Evolutionary conservation across 306 rosid genomes (phyloP), one percentile per base, ranked within the genome.

Genomic region (Cucumis melo): DNA sequence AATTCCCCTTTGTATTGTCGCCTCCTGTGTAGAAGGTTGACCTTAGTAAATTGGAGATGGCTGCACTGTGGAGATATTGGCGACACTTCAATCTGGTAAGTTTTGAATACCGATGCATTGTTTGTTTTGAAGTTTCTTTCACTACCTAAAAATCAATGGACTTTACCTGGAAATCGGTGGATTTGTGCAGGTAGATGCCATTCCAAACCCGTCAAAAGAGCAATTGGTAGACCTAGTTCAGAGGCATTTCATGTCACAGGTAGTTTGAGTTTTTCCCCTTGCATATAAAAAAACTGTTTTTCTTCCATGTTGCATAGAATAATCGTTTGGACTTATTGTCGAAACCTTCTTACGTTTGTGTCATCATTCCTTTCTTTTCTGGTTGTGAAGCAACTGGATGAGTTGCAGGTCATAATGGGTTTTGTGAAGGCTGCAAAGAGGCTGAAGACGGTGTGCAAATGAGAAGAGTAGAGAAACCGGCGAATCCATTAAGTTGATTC

Each of bases 181-280:
- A 38, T 80, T 58, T 41, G 27, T 46, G 63, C 76, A 92, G 99
- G 97, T 91, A 66, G 97, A 92, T 79, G 91, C 87, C n/a, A 63
- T 89, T 60, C 97, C 97, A 38, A 94, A 94, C 81, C 99, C 97
- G 32, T 94, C 99, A 0, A 94, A 89, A 83, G 99, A 94, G 87
- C 97, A 94, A 82, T 86, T 94, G 8, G 86, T 92, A 48, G 97
- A 92, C 81, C 88, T 87, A 72, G 99, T 94, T 67, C 99, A 90
- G 88, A 92, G 99, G 92, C 99, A 94, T 86, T 94, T 94, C 88
- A 88, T 90, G 96, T 90, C 99, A 6, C 99, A 89, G 99, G 99
- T 94, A 87, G 65, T 81, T 46, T 80, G 8, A 51, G 27, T 36
- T n/a, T 20, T 38, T 54, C 38, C 48, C 59, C 63, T 20, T 71